A percentile compares a stretch with the other conserved stretches of the same genome.
phyloP scores from a whole-genome alignment of 768 basidiomycete species.

The Lactifluus volemus region DNA sequence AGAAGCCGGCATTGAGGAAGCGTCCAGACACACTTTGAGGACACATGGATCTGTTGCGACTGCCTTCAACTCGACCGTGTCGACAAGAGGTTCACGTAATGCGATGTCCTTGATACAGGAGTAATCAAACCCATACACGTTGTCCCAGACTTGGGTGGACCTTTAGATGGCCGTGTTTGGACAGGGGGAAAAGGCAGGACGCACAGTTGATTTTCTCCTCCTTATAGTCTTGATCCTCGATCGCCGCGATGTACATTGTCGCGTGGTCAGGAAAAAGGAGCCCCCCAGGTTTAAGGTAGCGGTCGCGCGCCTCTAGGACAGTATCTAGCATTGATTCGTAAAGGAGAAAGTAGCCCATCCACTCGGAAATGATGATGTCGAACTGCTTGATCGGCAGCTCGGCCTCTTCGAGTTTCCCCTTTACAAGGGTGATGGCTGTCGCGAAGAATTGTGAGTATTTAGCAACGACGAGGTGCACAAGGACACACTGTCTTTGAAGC shows the following conservation, averaged over 20 bases:
- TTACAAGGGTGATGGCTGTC: conserved; percentile 86
- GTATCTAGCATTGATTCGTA: conserved; percentile 99
- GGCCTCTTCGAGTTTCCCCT: conserved; percentile 94
- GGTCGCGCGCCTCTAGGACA: conserved; percentile 92
- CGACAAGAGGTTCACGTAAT: conserved; percentile 90
- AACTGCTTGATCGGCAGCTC: conserved; percentile 84
- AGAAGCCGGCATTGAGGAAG: neutral
- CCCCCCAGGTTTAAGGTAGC: conserved; percentile 86
- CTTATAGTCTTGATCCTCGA: conserved; percentile 99
- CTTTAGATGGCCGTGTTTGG: neutral
- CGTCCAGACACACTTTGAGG: conserved; percentile 55
- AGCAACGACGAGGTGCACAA: neutral
- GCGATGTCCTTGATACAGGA: conserved; percentile 99
- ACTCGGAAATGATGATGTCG: conserved; percentile 99
- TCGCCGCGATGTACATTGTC: conserved; percentile 87
- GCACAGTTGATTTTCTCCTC: conserved; percentile 99
- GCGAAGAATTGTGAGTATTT: neutral
- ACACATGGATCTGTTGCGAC: conserved; percentile 89
- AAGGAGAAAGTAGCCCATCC: conserved; percentile 99
- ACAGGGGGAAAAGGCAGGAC: conserved; percentile 26
- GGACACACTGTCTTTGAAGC: conserved; percentile 84
- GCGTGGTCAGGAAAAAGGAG: conserved; percentile 96
- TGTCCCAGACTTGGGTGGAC: conserved; percentile 82
- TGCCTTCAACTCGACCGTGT: conserved; percentile 95
- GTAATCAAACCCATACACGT: conserved; percentile 99